These are phyloP conservation scores for Eryngium alpinum DNA, from an alignment of 140 eudicot species.

Conservation along the genomic window DNA sequence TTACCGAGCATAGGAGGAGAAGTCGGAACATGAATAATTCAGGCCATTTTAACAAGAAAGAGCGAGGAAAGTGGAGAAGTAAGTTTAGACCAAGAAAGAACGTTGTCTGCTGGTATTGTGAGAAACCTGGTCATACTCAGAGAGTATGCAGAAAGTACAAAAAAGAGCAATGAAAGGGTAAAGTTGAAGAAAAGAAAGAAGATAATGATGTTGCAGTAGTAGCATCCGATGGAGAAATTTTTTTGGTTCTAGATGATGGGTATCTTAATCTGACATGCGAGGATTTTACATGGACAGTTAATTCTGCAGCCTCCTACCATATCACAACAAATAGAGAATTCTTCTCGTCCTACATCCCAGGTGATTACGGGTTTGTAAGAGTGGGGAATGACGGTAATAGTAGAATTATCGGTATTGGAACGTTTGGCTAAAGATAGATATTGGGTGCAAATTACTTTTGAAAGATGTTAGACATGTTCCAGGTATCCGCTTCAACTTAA, in stretches of 20 bases:
- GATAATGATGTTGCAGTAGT: background rate
- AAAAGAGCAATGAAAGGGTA: too few species aligned
- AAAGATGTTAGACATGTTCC: background rate
- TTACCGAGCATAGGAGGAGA: too few species aligned
- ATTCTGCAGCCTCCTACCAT: slow-evolving; percentile 4
- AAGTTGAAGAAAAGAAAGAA: too few species aligned
- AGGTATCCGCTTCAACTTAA: background rate
- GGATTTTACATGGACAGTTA: background rate
- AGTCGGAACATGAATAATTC: too few species aligned
- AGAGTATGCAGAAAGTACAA: too few species aligned
- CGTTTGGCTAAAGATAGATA: background rate
- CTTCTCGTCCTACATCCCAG: background rate
- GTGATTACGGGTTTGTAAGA: background rate
- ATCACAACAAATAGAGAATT: background rate
- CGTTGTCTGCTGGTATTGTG: too few species aligned
- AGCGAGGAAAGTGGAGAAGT: background rate
- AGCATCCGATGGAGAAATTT: background rate
- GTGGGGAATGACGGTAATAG: background rate
- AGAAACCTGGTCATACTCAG: too few species aligned
- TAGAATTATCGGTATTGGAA: background rate
- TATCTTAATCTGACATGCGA: background rate
- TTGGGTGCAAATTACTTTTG: background rate
- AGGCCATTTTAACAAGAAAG: too few species aligned
- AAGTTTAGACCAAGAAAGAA: too few species aligned
- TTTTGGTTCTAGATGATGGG: background rate